Conservation (phyloP, 768 basidiomycete genomes). For the Daedaleopsis sinensis region DNA sequence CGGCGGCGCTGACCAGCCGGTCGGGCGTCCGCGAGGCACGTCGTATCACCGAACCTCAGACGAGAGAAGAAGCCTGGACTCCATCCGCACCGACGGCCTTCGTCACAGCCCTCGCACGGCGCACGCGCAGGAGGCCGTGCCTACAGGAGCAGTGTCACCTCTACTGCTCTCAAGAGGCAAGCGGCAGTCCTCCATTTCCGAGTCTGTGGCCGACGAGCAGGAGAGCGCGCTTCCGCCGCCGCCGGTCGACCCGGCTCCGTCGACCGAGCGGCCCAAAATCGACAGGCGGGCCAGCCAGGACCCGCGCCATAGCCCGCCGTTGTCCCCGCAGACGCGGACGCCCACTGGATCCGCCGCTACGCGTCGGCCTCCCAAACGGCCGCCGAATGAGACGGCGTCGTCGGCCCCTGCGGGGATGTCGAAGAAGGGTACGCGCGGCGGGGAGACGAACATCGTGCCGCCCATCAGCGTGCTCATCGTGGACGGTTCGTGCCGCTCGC, state of each 20-base stretch:
- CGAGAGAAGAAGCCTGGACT: background rate
- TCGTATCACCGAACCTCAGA: conserved; percentile 24
- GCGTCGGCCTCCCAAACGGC: conserved; percentile 37
- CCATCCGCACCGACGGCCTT: background rate
- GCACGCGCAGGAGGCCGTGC: background rate
- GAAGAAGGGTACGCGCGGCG: conserved; percentile 53
- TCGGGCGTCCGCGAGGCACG: conserved; percentile 10
- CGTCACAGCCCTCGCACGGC: conserved; percentile 19
- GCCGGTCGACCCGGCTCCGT: background rate
- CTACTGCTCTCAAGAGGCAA: conserved; percentile 15
- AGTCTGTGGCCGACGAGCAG: background rate
- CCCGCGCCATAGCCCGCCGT: conserved; percentile 20
- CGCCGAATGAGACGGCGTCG: conserved; percentile 31
- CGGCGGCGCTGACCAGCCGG: background rate
- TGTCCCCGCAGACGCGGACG: conserved; percentile 29
- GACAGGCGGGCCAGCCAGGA: conserved; percentile 19
- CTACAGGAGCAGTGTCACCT: conserved; percentile 5
- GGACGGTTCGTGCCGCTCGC: conserved; percentile 66
- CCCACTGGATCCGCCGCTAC: conserved; percentile 27
- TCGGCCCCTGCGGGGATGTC: conserved; percentile 33
- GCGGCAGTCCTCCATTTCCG: conserved; percentile 12
- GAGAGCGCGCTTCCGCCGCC: conserved; percentile 2
- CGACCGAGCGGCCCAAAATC: background rate
- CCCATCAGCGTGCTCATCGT: conserved; percentile 98
- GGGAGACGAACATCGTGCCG: conserved; percentile 80